Conservation (phyloP, 768 basidiomycete species). For the Candolleomyces efflorescens region DNA sequence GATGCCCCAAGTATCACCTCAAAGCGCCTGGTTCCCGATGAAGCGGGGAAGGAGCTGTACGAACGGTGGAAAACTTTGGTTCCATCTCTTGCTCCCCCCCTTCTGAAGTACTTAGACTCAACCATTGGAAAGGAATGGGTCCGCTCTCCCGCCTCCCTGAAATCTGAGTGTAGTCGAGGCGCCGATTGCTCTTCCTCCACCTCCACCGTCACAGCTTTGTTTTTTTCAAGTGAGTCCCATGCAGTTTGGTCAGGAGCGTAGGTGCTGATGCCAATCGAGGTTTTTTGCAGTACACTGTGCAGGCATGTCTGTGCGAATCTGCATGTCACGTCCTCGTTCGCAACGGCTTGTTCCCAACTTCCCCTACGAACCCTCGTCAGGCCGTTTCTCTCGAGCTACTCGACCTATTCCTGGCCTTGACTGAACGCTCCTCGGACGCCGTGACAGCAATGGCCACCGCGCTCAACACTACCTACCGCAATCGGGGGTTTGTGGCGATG, state of each 20-base stretch:
- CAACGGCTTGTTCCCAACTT: conserved; percentile 13
- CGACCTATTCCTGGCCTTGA: conserved; percentile 11
- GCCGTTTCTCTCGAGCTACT: conserved; percentile 13
- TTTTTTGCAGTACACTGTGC: neutral
- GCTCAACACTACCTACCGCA: conserved; percentile 8
- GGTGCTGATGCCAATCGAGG: neutral
- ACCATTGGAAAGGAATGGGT: too few relatives aligned
- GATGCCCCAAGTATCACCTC: too few relatives aligned
- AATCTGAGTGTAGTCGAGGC: too few relatives aligned
- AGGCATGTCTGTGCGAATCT: neutral
- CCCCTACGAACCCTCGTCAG: conserved; percentile 11
- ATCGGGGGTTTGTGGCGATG: conserved; percentile 4
- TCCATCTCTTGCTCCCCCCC: too few relatives aligned
- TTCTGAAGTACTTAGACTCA: too few relatives aligned
- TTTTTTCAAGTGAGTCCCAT: too few relatives aligned
- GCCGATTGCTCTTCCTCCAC: too few relatives aligned
- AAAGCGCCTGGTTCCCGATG: too few relatives aligned
- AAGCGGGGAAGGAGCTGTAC: too few relatives aligned
- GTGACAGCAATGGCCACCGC: conserved; percentile 11
- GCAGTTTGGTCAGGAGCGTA: neutral
- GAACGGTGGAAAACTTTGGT: too few relatives aligned
- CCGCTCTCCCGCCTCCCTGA: too few relatives aligned
- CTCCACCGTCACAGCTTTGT: too few relatives aligned
- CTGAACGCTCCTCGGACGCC: conserved; percentile 15
- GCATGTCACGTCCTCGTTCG: conserved; percentile 25